Evolutionary conservation across 164 flowering plant species (phyloP).

Genomic region (Liquidambar formosana): DNA sequence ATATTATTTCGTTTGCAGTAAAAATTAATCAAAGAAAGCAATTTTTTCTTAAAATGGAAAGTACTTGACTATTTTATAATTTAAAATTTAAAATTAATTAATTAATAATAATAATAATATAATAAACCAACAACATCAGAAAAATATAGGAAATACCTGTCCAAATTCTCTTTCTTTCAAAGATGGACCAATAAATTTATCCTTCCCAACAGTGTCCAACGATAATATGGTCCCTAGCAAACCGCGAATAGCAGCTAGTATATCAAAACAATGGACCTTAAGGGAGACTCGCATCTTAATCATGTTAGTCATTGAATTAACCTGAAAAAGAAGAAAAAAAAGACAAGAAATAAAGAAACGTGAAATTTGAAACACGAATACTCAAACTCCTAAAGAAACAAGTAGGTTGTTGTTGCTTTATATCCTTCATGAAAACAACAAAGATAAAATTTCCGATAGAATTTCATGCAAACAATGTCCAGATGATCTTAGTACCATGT

Average conservation of each 20-base stretch:
- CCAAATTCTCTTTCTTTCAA: conserved; percentile 32
- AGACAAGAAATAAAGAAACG: neutral
- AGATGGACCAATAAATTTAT: conserved; percentile 16
- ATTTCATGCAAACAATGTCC: neutral
- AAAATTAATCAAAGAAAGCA: neutral
- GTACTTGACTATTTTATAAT: no score
- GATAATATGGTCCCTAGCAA: conserved; percentile 43
- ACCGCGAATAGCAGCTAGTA: conserved; percentile 41
- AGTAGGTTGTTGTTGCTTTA: neutral
- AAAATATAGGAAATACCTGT: conserved; percentile 41
- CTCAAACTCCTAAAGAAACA: neutral
- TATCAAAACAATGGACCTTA: conserved; percentile 42
- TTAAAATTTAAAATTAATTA: neutral
- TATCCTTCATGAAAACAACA: neutral
- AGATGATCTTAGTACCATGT: conserved; percentile 57
- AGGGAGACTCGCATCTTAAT: conserved; percentile 32
- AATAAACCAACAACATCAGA: no score
- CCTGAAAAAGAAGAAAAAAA: conserved; percentile 38
- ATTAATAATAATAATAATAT: neutral
- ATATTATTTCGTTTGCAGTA: neutral
- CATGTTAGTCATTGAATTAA: conserved; percentile 38
- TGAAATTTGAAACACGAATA: neutral
- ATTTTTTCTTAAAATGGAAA: neutral
- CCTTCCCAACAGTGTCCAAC: conserved; percentile 20
- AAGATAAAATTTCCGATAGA: conserved; percentile 1